Percentiles rank a stretch among this genome's conserved stretches.
Conservation (phyloP, 805 yeast genomes). For the Metschnikowia baotianmanensis region DNA sequence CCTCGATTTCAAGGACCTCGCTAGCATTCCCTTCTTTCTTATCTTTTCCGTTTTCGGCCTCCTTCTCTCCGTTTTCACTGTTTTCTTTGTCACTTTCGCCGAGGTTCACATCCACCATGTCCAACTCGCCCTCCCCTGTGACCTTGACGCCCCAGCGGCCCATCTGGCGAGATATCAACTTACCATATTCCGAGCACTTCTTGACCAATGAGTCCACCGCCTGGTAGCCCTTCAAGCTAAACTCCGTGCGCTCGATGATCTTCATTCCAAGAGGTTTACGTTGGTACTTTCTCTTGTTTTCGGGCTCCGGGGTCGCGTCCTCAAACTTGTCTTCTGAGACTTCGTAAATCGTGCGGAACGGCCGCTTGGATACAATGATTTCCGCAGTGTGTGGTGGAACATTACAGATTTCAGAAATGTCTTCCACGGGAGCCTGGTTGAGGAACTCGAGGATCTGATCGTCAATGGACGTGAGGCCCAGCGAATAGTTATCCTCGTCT, state of each 20-base stretch:
- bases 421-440: constrained; percentile 72
- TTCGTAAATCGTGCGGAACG: constrained; percentile 57
- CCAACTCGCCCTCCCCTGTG: constrained; percentile 67
- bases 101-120: constrained; percentile 48
- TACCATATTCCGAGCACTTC: constrained; percentile 77
- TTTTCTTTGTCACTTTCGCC: constrained; percentile 28
- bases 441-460: constrained; percentile 69
- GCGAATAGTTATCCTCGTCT: constrained; percentile 26
- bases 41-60: constrained; percentile 8
- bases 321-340: constrained; percentile 58
- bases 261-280: constrained; percentile 65
- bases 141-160: constrained; percentile 84
- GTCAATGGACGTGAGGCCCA: constrained; percentile 52
- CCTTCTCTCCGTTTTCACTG: constrained; percentile 16
- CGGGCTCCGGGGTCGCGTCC: constrained; percentile 18
- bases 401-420: constrained; percentile 76
- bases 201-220: constrained; percentile 93
- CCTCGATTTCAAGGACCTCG: not conserved
- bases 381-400: constrained; percentile 67
- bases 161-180: constrained; percentile 67
- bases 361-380: constrained; percentile 62
- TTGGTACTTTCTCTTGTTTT: constrained; percentile 36
- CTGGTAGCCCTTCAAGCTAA: constrained; percentile 79
- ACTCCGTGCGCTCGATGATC: constrained; percentile 65
- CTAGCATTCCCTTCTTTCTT: constrained; percentile 13